Evolutionary conservation across 805 yeast species (phyloP).

Genomic region (Yarrowia alimentaria): DNA sequence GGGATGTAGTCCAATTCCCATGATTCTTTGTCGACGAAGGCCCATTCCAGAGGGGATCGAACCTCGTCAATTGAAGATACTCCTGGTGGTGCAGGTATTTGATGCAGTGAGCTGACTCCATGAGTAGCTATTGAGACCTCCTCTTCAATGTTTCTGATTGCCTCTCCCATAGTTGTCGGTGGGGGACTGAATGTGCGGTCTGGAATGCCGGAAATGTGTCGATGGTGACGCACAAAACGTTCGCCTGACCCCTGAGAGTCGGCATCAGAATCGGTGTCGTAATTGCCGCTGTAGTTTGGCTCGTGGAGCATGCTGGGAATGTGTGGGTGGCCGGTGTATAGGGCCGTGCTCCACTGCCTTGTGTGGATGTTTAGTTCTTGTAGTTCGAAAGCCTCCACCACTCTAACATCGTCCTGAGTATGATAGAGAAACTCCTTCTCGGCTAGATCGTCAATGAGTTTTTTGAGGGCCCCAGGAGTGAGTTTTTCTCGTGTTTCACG

Average conservation of each 20-base stretch:
- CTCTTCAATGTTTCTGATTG: conserved; percentile 8
- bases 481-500: neutral
- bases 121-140: conserved; percentile 16
- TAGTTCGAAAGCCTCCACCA: conserved; percentile 52
- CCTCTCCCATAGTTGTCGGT: conserved; percentile 6
- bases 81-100: conserved; percentile 11
- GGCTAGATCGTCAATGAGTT: neutral
- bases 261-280: conserved; percentile 1
- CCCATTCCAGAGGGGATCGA: conserved; percentile 34
- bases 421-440: conserved; percentile 2
- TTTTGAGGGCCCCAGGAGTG: neutral
- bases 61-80: conserved; percentile 26
- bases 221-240: neutral
- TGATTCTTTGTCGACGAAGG: too few relatives aligned
- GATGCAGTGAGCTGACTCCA: conserved; percentile 1
- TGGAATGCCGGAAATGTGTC: conserved; percentile 1
- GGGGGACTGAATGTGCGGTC: conserved; percentile 20
- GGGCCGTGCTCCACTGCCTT: conserved; percentile 37
- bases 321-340: conserved; percentile 29
- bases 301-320: conserved; percentile 15
- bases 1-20: conserved; percentile 71
- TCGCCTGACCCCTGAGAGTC: too few relatives aligned
- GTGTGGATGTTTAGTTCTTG: conserved; percentile 29
- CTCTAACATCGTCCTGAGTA: neutral
- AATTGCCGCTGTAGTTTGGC: neutral